A percentile compares a stretch with the other conserved stretches of the same genome.
Evolutionary conservation across 2,329 filamentous ascomycete species (phyloP).

Genomic region (Beauveria scarabaeidicola): DNA sequence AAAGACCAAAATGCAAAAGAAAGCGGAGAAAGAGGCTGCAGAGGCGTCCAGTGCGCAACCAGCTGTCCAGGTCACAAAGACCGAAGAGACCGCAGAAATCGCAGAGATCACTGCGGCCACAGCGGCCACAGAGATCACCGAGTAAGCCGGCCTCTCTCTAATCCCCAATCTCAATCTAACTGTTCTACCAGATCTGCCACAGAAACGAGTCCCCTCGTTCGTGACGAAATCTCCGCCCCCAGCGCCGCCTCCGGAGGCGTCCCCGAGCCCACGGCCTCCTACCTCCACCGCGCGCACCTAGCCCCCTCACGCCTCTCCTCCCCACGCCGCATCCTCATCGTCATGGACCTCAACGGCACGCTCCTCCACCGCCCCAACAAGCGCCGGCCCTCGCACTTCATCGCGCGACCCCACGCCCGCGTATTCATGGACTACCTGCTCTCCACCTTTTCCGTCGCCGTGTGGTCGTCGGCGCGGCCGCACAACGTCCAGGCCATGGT

Average conservation of each 20-base stretch:
- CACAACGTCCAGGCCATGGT: conserved; percentile 65
- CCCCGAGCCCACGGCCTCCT: conserved; percentile 51
- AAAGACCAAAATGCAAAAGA: neutral
- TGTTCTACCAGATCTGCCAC: too few relatives aligned
- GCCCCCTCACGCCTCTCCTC: conserved; percentile 31
- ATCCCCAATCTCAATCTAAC: neutral
- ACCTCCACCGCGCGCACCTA: conserved; percentile 47
- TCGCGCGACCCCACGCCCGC: conserved; percentile 57
- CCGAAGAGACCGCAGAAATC: neutral
- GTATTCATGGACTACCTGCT: conserved; percentile 68
- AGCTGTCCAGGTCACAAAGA: neutral
- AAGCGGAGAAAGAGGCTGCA: neutral
- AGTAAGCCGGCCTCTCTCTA: too few relatives aligned
- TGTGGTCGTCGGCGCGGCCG: conserved; percentile 82
- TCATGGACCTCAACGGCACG: conserved; percentile 92
- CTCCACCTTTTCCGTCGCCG: conserved; percentile 65
- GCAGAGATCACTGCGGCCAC: neutral
- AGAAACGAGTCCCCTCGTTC: neutral
- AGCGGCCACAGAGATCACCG: too few relatives aligned
- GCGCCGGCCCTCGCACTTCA: conserved; percentile 41
- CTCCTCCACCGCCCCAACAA: conserved; percentile 62
- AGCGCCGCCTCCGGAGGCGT: conserved; percentile 44
- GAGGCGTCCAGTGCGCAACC: neutral
- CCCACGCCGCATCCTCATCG: conserved; percentile 62
- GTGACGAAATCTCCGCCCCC: neutral